Percentiles rank a stretch among this genome's conserved stretches.
phyloP scores from a whole-genome alignment of 192 early-diverging fungal species.

The Lobosporangium transversale region DNA sequence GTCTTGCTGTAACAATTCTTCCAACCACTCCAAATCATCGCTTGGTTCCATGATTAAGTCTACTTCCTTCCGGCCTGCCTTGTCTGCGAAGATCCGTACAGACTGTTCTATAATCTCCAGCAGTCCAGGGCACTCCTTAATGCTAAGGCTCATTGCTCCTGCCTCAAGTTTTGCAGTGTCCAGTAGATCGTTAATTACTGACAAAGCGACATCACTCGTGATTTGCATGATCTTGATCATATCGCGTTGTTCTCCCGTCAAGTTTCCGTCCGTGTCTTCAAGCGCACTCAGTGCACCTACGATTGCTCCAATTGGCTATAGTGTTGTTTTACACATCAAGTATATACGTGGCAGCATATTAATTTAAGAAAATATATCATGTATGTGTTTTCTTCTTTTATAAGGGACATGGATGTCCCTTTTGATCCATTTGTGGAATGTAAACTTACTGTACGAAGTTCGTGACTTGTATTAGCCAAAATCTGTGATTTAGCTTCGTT shows the following conservation, averaged over 20 bases:
- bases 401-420: too few species aligned
- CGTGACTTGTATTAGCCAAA: conserved; percentile 53
- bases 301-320: conserved; percentile 54
- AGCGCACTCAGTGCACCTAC: conserved; percentile 53
- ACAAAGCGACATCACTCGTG: conserved; percentile 52
- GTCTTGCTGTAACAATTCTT: conserved; percentile 34
- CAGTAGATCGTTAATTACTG: conserved; percentile 53
- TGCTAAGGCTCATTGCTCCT: conserved; percentile 50
- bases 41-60: conserved; percentile 61
- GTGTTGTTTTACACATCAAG: conserved; percentile 1
- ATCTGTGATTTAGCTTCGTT: conserved; percentile 56
- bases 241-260: conserved; percentile 53
- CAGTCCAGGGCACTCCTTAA: conserved; percentile 55
- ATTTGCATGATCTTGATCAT: conserved; percentile 58
- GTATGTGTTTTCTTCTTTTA: too few species aligned
- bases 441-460: conserved; percentile 45
- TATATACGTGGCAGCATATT: too few species aligned
- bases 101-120: conserved; percentile 53
- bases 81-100: conserved; percentile 53
- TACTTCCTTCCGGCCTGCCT: conserved; percentile 47
- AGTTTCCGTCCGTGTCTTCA: conserved; percentile 46
- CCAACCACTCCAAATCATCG: conserved; percentile 56
- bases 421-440: too few species aligned
- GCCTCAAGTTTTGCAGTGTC: conserved; percentile 56
- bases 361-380: too few species aligned